Evolutionary conservation across 345 rosid species (phyloP).

Genomic region (Pugionium cornutum): DNA sequence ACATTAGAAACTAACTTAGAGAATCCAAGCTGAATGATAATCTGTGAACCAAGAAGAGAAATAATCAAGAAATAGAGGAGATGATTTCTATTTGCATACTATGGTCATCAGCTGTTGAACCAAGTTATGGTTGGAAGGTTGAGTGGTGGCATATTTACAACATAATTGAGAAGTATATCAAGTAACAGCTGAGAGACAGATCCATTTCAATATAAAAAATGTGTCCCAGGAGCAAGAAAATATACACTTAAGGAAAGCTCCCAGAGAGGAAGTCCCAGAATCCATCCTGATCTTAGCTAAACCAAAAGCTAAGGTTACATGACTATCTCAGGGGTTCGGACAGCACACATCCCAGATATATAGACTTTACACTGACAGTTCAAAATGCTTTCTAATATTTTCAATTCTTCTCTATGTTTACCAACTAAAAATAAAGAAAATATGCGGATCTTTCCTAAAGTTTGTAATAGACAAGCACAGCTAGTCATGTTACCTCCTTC

Average conservation of each 20-base stretch:
- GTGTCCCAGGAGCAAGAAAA: not conserved
- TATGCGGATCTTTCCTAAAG: not conserved
- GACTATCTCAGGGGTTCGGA: conserved; percentile 8
- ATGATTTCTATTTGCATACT: conserved; percentile 3
- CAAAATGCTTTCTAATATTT: conserved; percentile 6
- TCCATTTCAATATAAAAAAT: not conserved
- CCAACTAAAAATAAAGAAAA: conserved; percentile 13
- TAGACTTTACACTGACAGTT: conserved; percentile 6
- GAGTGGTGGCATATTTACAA: conserved; percentile 2
- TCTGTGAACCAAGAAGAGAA: conserved; percentile 17
- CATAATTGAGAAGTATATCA: conserved; percentile 23
- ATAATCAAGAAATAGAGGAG: not conserved
- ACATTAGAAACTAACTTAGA: conserved; percentile 12
- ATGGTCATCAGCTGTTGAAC: conserved; percentile 27
- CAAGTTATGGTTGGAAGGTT: conserved; percentile 12
- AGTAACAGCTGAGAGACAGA: conserved; percentile 12
- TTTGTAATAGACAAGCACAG: conserved; percentile 16
- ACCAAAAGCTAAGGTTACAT: conserved; percentile 23
- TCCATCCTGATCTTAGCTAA: not conserved
- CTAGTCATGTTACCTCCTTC: conserved; percentile 68
- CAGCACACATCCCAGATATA: conserved; percentile 8
- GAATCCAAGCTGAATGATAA: conserved; percentile 22
- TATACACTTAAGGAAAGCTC: conserved; percentile 15
- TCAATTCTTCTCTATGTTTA: not conserved
- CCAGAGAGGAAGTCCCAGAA: conserved; percentile 18